Percentiles rank a stretch among this genome's conserved stretches.
phyloP scores from a whole-genome alignment of 331 rosid genomes.

The Pyrus hybrid region DNA sequence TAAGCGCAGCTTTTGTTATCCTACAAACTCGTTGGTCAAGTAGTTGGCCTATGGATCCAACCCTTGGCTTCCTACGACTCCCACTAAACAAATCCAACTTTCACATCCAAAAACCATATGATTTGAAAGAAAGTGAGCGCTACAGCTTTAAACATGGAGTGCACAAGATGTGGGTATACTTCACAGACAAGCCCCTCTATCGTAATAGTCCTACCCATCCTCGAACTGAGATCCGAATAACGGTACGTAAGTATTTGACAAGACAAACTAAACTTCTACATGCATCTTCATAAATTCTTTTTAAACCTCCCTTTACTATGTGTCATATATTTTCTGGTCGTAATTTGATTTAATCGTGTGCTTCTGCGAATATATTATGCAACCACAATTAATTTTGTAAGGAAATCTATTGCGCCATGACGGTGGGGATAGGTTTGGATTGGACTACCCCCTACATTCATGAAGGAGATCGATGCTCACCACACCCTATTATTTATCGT shows the following conservation, averaged over 20 bases:
- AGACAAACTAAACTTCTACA: too few relatives aligned
- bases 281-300: too few relatives aligned
- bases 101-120: conserved; percentile 20
- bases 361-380: too few relatives aligned
- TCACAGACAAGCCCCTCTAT: conserved; percentile 25
- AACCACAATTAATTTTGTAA: too few relatives aligned
- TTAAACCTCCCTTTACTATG: too few relatives aligned
- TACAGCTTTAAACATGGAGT: conserved; percentile 21
- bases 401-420: too few relatives aligned
- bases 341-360: too few relatives aligned
- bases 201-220: conserved; percentile 13
- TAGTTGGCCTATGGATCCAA: conserved; percentile 11
- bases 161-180: conserved; percentile 29
- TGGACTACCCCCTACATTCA: too few relatives aligned
- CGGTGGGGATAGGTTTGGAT: too few relatives aligned
- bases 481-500: too few relatives aligned
- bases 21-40: neutral
- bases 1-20: neutral
- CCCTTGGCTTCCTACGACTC: conserved; percentile 26
- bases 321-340: too few relatives aligned
- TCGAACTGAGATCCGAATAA: conserved; percentile 25
- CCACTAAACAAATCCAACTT: conserved; percentile 19
- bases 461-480: too few relatives aligned
- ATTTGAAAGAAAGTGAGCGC: neutral
- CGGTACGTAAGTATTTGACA: conserved; percentile 2